Conservation (phyloP, 352 stramenopile genomes). For the Phytopythium chamaehyphon region DNA sequence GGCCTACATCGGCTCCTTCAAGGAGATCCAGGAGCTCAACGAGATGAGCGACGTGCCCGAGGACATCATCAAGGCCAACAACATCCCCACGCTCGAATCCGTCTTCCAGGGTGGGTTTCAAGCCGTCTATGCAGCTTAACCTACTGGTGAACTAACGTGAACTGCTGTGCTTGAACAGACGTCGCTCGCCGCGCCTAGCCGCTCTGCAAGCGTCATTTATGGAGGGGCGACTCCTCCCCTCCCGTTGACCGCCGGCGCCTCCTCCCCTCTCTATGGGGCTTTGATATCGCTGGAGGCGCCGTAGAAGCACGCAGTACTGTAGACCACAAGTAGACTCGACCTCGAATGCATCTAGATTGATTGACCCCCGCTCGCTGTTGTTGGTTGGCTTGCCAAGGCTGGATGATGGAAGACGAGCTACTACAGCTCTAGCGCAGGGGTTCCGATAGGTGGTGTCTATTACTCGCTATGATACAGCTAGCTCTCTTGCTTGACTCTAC, state of each 20-base stretch:
- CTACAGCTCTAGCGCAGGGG: too few relatives aligned
- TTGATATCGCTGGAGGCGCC: too few relatives aligned
- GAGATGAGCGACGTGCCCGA: constrained; percentile 77
- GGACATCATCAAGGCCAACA: constrained; percentile 74
- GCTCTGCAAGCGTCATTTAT: too few relatives aligned
- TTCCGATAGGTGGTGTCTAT: neutral
- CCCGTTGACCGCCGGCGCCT: too few relatives aligned
- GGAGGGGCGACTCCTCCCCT: too few relatives aligned
- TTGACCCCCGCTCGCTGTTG: too few relatives aligned
- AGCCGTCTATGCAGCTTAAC: too few relatives aligned
- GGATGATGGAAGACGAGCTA: neutral
- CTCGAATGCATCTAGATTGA: too few relatives aligned
- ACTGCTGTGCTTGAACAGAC: constrained; percentile 2
- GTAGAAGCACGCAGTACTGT: too few relatives aligned
- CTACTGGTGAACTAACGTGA: too few relatives aligned
- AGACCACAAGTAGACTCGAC: too few relatives aligned
- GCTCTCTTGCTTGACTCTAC: constrained; percentile 1
- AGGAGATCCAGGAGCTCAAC: constrained; percentile 82
- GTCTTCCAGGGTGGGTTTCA: constrained; percentile 60
- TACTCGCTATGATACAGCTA: constrained; percentile 7
- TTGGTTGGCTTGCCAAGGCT: neutral
- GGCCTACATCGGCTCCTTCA: constrained; percentile 76
- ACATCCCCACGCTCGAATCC: constrained; percentile 60
- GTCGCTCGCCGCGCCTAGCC: constrained; percentile 5
- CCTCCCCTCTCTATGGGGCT: too few relatives aligned